These are phyloP conservation scores for Gracilariopsis chorda DNA, from an alignment of 23 red algal genomes.

Conservation along the genomic window DNA sequence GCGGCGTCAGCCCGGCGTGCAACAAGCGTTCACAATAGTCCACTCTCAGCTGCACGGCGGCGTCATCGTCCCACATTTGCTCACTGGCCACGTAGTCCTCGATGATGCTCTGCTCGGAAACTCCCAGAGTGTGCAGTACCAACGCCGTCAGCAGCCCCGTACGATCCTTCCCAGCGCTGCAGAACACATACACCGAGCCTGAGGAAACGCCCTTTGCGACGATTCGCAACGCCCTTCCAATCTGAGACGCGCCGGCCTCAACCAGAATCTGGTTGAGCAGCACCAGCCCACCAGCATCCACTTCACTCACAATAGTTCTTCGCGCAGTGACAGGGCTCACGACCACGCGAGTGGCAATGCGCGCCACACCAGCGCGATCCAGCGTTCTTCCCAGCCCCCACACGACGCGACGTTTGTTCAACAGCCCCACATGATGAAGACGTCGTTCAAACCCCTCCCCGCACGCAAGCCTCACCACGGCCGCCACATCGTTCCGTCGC, in stretches of 20 bases:
- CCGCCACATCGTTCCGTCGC: neutral
- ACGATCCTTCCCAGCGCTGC: conserved; percentile 74
- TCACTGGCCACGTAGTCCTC: conserved; percentile 37
- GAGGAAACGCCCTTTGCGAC: neutral
- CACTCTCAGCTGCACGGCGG: neutral
- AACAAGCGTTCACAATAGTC: conserved; percentile 1
- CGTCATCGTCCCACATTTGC: conserved; percentile 42
- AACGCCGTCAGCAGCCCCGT: conserved; percentile 68
- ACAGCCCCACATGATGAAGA: neutral
- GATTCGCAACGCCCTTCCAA: conserved; percentile 14
- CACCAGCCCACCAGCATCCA: conserved; percentile 45
- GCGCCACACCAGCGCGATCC: neutral
- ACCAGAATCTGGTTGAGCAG: conserved; percentile 50
- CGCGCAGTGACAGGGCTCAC: conserved; percentile 8
- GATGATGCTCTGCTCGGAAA: conserved; percentile 11
- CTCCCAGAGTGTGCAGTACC: conserved; percentile 35
- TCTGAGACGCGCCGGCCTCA: conserved; percentile 14
- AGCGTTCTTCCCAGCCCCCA: conserved; percentile 27
- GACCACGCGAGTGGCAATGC: neutral
- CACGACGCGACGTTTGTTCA: conserved; percentile 47
- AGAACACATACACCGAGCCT: conserved; percentile 46
- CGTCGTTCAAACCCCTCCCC: neutral
- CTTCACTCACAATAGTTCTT: neutral
- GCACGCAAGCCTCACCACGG: neutral
- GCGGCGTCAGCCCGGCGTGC: conserved; percentile 12